These are phyloP conservation scores for Colletotrichum eleusines DNA, from an alignment of 2,329 filamentous ascomycete genomes.

Conservation along the genomic window DNA sequence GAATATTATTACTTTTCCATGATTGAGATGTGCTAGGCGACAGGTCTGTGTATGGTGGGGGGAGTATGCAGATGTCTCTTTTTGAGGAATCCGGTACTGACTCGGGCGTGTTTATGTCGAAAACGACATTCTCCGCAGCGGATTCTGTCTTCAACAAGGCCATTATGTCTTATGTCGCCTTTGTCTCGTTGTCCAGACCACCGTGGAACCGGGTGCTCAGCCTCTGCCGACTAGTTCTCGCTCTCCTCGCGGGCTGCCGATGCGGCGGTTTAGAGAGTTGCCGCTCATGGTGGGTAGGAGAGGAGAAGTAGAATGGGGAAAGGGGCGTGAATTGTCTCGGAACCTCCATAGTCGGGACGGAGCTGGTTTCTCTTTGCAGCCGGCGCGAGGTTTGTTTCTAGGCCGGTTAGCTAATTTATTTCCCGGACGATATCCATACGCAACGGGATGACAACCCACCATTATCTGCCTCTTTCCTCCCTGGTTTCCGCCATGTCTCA, in stretches of 20 bases:
- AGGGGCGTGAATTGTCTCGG: conserved; percentile 32
- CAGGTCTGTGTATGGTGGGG: not conserved
- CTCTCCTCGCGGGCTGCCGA: conserved; percentile 21
- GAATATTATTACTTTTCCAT: not conserved
- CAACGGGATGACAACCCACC: conserved; percentile 20
- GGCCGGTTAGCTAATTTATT: not conserved
- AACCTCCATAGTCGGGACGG: conserved; percentile 34
- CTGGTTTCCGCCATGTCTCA: conserved; percentile 39
- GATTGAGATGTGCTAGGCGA: not conserved
- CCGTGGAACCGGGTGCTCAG: conserved; percentile 28
- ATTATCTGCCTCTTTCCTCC: not conserved
- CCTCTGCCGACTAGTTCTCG: conserved; percentile 2
- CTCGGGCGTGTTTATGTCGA: conserved; percentile 11
- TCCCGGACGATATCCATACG: conserved; percentile 18
- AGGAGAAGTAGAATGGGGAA: not conserved
- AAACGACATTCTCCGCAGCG: conserved; percentile 2
- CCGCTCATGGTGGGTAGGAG: conserved; percentile 5
- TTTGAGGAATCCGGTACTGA: conserved; percentile 22
- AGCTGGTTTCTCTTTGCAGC: conserved; percentile 32
- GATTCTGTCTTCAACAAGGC: conserved; percentile 23
- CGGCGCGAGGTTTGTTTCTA: conserved; percentile 27
- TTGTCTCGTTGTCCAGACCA: conserved; percentile 36
- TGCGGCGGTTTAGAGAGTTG: conserved; percentile 18
- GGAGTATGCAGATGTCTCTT: not conserved
- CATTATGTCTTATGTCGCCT: conserved; percentile 26